Base-by-base conservation (phyloP, 352 stramenopile species). In the Phytophthora melonis region DNA sequence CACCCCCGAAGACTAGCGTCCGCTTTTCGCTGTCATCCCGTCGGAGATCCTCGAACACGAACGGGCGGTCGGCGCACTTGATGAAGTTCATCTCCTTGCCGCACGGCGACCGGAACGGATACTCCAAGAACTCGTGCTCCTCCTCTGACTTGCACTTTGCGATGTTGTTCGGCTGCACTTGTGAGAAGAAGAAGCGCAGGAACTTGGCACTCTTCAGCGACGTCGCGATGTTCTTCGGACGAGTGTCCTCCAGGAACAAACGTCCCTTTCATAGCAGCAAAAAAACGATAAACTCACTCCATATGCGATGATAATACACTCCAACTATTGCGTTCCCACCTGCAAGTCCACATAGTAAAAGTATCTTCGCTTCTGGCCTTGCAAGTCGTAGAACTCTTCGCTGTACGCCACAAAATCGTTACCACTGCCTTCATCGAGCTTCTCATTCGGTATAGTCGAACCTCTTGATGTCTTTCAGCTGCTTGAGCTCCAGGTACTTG, bases 1-100 rank as follows among this genome's bases (percentile, higher is more conserved):
- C 85, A n/a, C 84, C 83, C 0, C 83, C 87, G 67, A 85, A 90
- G 41, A 83, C 62, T 45, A 92, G 83, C 45, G 70, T 71, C 83
- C 81, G 89, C 25, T 76, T 41, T 30, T 32, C 59, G 10, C 43
- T 64, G 7, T 75, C 72, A 34, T 71, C 63, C 2, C 56, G 73
- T 0, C 71, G 72, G 23, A 96, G 66, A 21, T 93, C 86, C 19
- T 93, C 82, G 59, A 94, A 89, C 59, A 95, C 89, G 36, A 94
- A 80, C 23, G 89, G 87, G 1, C 83, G 86, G 68, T 95, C 89
- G 7, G 89, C 87, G 72, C 84, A 93, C 72, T 95, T 95, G 79
- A 95, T 94, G 64, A 91, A 94, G 68, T 95, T 95, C 81, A 92
- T 93, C 69, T 95, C 89, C 43, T 91, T 90, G 21, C 89, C 89